Evolutionary conservation across 176 grass and related monocot species (phyloP).

Genomic region (Elaeis guineensis): DNA sequence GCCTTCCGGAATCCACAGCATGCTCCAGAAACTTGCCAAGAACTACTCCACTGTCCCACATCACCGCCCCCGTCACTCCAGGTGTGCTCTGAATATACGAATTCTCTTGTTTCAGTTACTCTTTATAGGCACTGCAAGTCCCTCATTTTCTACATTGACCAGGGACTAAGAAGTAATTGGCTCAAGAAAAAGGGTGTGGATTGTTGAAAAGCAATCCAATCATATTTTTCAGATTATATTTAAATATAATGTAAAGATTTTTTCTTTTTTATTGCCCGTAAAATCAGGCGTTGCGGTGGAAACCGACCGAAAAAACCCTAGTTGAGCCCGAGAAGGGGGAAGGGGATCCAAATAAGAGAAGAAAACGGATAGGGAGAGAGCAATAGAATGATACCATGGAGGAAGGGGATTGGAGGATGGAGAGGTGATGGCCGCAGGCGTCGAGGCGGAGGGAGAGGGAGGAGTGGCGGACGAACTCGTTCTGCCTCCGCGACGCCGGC

Average conservation of each 20-base stretch:
- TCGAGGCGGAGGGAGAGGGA: conserved; percentile 46
- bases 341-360: background rate
- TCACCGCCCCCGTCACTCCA: conserved; percentile 69
- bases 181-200: too few relatives aligned
- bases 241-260: too few relatives aligned
- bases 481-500: conserved; percentile 46
- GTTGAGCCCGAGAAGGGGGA: background rate
- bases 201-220: too few relatives aligned
- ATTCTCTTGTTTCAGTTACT: too few relatives aligned
- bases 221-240: too few relatives aligned
- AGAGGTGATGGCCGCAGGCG: conserved; percentile 53
- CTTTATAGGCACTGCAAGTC: too few relatives aligned
- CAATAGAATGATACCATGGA: conserved; percentile 30
- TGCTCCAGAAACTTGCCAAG: conserved; percentile 93
- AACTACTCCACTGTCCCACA: conserved; percentile 89
- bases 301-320: background rate
- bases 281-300: background rate
- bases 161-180: too few relatives aligned
- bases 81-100: conserved; percentile 25
- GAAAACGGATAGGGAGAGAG: background rate
- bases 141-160: too few relatives aligned
- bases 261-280: too few relatives aligned
- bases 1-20: conserved; percentile 35
- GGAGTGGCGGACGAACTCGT: conserved; percentile 58
- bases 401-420: conserved; percentile 63